Evolutionary conservation across 768 basidiomycete species (phyloP).

Genomic region (Boletus fagicola): DNA sequence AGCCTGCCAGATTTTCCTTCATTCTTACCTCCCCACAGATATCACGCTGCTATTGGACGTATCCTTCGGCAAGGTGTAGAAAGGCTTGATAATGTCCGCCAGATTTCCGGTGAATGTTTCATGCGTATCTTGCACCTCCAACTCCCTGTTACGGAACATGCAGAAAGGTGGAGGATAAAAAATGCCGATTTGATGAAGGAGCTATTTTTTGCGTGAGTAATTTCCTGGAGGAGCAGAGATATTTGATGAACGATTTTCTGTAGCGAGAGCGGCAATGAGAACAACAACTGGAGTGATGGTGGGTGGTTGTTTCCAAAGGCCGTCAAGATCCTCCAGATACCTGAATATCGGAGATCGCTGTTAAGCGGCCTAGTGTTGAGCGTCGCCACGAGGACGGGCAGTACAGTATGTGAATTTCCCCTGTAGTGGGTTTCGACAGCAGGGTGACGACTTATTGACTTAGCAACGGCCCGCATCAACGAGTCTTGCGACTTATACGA

Average conservation of each 20-base stretch:
- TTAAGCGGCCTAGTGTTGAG: conserved; percentile 75
- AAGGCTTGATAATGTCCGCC: conserved; percentile 86
- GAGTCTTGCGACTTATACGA: conserved; percentile 59
- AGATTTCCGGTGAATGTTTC: conserved; percentile 69
- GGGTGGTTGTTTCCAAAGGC: conserved; percentile 73
- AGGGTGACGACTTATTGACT: conserved; percentile 17
- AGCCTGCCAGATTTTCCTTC: conserved; percentile 46
- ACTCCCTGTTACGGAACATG: conserved; percentile 40
- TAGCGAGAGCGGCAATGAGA: conserved; percentile 36
- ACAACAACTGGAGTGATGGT: conserved; percentile 63
- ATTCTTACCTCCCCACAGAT: conserved; percentile 60
- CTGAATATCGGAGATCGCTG: conserved; percentile 58
- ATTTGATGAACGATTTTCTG: conserved; percentile 4
- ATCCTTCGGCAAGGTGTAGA: conserved; percentile 90
- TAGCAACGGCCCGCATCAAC: conserved; percentile 69
- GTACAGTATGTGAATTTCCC: conserved; percentile 57
- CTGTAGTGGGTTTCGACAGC: conserved; percentile 5
- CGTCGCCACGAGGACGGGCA: conserved; percentile 79
- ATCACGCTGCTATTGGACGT: conserved; percentile 56
- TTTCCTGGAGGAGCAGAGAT: background rate
- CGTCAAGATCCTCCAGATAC: conserved; percentile 61
- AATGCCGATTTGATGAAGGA: conserved; percentile 46
- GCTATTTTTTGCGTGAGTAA: conserved; percentile 51
- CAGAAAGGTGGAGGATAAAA: conserved; percentile 52
- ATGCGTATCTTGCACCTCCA: conserved; percentile 47